These are phyloP conservation scores for Globisporangium barbulae DNA, from an alignment of 352 stramenopile species.

Conservation along the genomic window DNA sequence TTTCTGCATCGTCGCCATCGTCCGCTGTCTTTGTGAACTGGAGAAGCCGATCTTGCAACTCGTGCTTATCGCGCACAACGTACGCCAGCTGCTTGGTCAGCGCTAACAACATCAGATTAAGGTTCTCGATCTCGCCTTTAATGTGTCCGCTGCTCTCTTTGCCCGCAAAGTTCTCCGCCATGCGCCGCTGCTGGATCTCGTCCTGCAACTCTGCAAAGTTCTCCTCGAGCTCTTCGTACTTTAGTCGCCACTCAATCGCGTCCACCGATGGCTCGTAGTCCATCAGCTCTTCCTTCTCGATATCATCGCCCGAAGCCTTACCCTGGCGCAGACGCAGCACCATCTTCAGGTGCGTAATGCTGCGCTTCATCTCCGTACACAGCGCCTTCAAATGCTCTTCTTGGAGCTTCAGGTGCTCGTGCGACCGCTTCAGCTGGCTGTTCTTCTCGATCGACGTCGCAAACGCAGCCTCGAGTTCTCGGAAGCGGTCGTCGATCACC, in stretches of 20 bases:
- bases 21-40: conserved; percentile 16
- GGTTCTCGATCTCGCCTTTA: conserved; percentile 41
- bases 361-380: conserved; percentile 55
- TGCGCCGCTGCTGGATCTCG: conserved; percentile 26
- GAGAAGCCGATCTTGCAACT: conserved; percentile 45
- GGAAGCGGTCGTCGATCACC: conserved; percentile 37
- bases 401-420: conserved; percentile 51
- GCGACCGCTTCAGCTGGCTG: conserved; percentile 42
- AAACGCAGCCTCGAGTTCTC: conserved; percentile 65
- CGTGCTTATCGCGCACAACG: conserved; percentile 75
- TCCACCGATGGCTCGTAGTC: conserved; percentile 67
- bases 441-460: conserved; percentile 58
- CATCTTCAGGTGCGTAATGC: conserved; percentile 54
- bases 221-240: conserved; percentile 79
- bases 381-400: conserved; percentile 53
- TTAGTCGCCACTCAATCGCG: conserved; percentile 81
- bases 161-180: conserved; percentile 10
- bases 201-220: conserved; percentile 51
- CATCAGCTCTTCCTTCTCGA: conserved; percentile 19
- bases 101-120: conserved; percentile 66
- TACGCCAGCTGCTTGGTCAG: conserved; percentile 64
- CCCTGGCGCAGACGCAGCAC: conserved; percentile 39
- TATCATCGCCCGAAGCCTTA: conserved; percentile 7
- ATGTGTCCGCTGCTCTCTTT: conserved; percentile 1
- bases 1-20: not conserved